Evolutionary conservation across 176 grass and related monocot species (phyloP), one percentile per base, ranked within the genome.

Genomic region (Puccinellia tenuiflora): DNA sequence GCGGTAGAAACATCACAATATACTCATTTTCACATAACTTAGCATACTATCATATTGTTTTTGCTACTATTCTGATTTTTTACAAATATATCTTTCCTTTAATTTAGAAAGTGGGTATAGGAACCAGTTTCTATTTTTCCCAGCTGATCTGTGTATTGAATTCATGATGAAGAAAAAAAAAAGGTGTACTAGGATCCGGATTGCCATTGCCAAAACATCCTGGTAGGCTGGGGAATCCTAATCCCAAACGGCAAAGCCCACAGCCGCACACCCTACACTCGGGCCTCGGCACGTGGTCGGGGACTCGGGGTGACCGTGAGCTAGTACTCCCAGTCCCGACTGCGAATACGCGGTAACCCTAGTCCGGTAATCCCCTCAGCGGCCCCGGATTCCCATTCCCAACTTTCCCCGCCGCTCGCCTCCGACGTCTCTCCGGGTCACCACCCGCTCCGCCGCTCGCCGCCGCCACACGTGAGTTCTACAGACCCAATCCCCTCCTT

Each of bases 301-400:
- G 13, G 6, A n/a, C n/a, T n/a, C n/a, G n/a, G n/a, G n/a, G n/a
- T n/a, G n/a, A n/a, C n/a, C n/a, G n/a, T 67, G 17, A 17, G 50
- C 24, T 43, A 60, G n/a, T 46, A 9, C 26, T 68, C 60, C 26
- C 70, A 42, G 8, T 39, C 28, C 22, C 63, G 25, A 11, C 60
- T 13, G 9, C 24, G 18, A 29, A 0, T 6, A 20, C 5, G 31
- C 84, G 12, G 10, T 34, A 83, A 83, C 73, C 69, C 81, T 79
- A 53, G 63, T n/a, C 86, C 56, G 46, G 28, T 22, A 38, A 57
- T 81, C 60, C 70, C 34, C 60, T 51, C 21, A 20, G 31, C 34
- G 3, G 37, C 21, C 18, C 83, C 6, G 38, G 79, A 87, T 79
- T 74, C 59, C 68, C 67, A 88, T 75, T 88, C 87, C 87, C 76